Evolutionary conservation across 208 protist genomes (phyloP), one percentile per base, ranked within the genome.

Genomic region (Balamuthia mandrillaris): DNA sequence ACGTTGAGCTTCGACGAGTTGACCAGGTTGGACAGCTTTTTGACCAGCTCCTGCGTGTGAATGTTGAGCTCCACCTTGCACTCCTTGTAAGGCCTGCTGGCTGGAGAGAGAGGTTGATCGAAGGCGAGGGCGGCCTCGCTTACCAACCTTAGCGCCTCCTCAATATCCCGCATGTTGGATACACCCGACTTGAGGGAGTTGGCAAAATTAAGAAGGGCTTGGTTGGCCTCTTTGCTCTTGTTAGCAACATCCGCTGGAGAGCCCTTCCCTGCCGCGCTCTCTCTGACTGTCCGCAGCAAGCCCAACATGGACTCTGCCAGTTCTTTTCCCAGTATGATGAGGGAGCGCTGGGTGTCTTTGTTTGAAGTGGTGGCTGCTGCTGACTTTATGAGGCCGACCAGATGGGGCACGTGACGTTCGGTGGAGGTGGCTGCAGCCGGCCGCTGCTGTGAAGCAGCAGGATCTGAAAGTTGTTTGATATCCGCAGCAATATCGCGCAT

Each of bases 21-120:
- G 31, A 66, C 42, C 14, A 83, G 54, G 29, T 83, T 56, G 29
- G 75, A 24, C 7, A 83, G 35, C 27, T 68, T 56, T 44, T 83
- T 83, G 75, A 83, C 35, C 35, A 83, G 75, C 41, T 63, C 54
- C 58, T 83, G 75, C 37, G 54, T 68, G 24, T 83, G 75, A 41
- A 83, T 52, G 35, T 83, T 83, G 58, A 83, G 54, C 42, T 83
- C 75, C n/a, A 66, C 58, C 75, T 83, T 83, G 75, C 41, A 35
- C 54, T 83, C 52, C 6, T 37, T 65, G 75, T 83, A 66, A 4
- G 75, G 16, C 75, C 66, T 83, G 45, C 24, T 31, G 42, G 35
- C 10, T 1, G 66, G 24, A 21, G 7, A 2, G 37, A 54, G 66
- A 5, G 44, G 4, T 29, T 83, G 54, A 24, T 66, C 54, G 27